Evolutionary conservation across 345 rosid species (phyloP).

Genomic region (Eutrema japonicum): DNA sequence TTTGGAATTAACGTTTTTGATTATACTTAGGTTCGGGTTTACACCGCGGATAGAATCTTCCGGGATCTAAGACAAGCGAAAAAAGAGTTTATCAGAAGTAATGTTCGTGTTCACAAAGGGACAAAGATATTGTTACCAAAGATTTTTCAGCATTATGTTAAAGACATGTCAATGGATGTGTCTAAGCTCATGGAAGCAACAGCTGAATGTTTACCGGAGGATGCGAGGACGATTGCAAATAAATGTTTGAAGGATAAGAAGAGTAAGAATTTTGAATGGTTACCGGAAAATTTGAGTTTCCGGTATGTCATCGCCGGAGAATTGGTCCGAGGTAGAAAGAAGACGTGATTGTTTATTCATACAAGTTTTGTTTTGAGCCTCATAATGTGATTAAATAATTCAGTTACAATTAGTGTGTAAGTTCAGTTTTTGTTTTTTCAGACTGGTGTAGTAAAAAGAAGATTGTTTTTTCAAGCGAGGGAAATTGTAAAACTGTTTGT

Average conservation of each 20-base stretch:
- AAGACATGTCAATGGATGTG: constrained; percentile 66
- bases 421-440: background rate
- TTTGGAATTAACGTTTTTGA: background rate
- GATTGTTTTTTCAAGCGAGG: constrained; percentile 1
- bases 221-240: constrained; percentile 53
- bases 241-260: constrained; percentile 58
- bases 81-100: constrained; percentile 63
- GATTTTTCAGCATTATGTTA: constrained; percentile 59
- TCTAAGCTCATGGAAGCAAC: constrained; percentile 51
- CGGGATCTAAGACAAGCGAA: constrained; percentile 63
- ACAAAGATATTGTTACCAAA: constrained; percentile 70
- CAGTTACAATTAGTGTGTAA: constrained; percentile 15
- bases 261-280: constrained; percentile 63
- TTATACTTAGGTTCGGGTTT: constrained; percentile 63
- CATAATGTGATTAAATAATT: constrained; percentile 38
- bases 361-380: constrained; percentile 1
- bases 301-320: constrained; percentile 69
- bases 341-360: constrained; percentile 14
- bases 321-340: constrained; percentile 46
- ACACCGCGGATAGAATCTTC: constrained; percentile 63
- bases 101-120: constrained; percentile 62
- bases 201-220: constrained; percentile 54
- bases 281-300: constrained; percentile 67
- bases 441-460: constrained; percentile 23
- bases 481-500: constrained; percentile 22